Evolutionary conservation across 2,329 filamentous ascomycete species (phyloP).

Genomic region (Cadophora gregata): DNA sequence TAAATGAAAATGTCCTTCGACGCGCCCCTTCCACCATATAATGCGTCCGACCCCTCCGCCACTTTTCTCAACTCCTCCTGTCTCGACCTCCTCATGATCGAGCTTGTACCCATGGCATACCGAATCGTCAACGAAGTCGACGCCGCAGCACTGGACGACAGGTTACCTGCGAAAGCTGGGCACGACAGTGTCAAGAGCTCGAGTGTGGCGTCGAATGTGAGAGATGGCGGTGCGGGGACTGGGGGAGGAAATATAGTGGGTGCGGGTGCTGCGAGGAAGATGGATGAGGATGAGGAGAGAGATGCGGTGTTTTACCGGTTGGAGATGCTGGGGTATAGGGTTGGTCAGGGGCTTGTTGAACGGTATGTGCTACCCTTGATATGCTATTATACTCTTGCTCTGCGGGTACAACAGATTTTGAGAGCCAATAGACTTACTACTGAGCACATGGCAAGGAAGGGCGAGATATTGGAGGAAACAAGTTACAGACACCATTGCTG

Average conservation of each 20-base stretch:
- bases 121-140: constrained; percentile 73
- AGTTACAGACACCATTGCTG: background rate
- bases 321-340: constrained; percentile 85
- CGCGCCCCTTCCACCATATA: constrained; percentile 69
- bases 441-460: background rate
- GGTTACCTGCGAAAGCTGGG: constrained; percentile 11
- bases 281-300: constrained; percentile 80
- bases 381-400: constrained; percentile 12
- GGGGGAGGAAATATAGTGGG: constrained; percentile 52
- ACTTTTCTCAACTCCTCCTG: constrained; percentile 83
- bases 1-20: constrained; percentile 76
- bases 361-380: constrained; percentile 59
- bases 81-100: constrained; percentile 93
- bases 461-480: background rate
- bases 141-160: constrained; percentile 3
- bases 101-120: constrained; percentile 93
- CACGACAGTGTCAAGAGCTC: constrained; percentile 31
- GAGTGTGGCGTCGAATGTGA: constrained; percentile 28
- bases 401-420: background rate
- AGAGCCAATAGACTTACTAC: background rate
- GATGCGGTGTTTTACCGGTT: constrained; percentile 87
- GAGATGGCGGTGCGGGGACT: constrained; percentile 71
- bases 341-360: constrained; percentile 91
- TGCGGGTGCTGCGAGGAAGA: constrained; percentile 59
- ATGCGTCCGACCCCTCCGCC: constrained; percentile 74